A percentile compares a stretch with the other conserved stretches of the same genome.
These are phyloP conservation scores for Hypholoma fasciculare DNA, from an alignment of 768 basidiomycete species.

Conservation along the genomic window DNA sequence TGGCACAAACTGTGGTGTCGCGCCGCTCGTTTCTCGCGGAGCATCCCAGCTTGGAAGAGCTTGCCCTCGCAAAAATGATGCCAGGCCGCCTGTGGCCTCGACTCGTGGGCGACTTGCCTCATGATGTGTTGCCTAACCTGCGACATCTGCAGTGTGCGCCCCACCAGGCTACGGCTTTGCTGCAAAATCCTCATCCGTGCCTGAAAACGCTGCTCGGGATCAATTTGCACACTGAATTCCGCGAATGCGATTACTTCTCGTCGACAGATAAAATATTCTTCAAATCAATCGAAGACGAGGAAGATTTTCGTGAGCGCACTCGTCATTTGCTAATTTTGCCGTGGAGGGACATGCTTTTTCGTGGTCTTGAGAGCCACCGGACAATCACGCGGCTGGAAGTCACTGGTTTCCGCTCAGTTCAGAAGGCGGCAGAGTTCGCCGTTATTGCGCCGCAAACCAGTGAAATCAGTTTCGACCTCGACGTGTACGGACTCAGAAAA, in stretches of 20 bases:
- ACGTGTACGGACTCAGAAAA: neutral
- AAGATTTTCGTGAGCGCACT: neutral
- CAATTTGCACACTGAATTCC: neutral
- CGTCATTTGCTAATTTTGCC: neutral
- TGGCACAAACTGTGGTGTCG: constrained; percentile 2
- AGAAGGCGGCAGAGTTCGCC: constrained; percentile 5
- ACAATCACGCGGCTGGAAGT: constrained; percentile 1
- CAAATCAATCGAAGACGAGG: neutral
- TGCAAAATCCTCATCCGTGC: neutral
- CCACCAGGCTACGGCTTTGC: constrained; percentile 1
- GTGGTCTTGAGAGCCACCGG: neutral
- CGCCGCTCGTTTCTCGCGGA: constrained; percentile 3
- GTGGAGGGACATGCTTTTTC: constrained; percentile 2
- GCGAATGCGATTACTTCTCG: neutral
- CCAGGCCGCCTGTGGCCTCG: constrained; percentile 7
- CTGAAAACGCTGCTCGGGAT: constrained; percentile 6
- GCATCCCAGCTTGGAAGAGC: constrained; percentile 4
- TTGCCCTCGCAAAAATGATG: constrained; percentile 8
- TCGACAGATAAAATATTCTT: neutral
- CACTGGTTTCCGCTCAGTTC: neutral
- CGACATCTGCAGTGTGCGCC: constrained; percentile 5
- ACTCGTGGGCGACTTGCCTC: neutral
- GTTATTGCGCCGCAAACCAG: constrained; percentile 7
- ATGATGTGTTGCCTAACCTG: constrained; percentile 1
- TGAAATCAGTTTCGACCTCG: neutral